These are phyloP conservation scores for Aurantiochytrium sp. DNA, from an alignment of 108 stramenopile species.

Conservation along the genomic window DNA sequence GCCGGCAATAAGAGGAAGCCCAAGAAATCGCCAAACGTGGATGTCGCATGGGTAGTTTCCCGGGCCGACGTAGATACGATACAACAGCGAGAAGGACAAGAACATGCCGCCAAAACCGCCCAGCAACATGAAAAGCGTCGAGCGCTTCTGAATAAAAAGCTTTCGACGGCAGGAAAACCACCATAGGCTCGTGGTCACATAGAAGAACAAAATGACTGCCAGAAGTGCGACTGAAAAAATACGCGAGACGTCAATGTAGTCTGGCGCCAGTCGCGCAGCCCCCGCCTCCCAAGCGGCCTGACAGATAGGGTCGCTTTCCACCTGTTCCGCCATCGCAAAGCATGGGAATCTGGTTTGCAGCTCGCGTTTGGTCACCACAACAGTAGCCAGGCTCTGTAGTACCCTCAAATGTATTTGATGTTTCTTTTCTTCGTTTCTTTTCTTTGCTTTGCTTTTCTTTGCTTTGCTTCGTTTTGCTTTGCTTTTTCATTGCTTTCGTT, in stretches of 20 bases:
- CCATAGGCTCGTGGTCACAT: neutral
- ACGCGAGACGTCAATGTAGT: neutral
- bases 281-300: neutral
- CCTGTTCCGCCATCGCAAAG: too few relatives aligned
- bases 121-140: neutral
- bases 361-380: too few relatives aligned
- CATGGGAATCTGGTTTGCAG: too few relatives aligned
- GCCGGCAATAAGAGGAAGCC: neutral
- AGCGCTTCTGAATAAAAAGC: neutral
- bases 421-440: too few relatives aligned
- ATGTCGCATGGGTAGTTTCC: neutral
- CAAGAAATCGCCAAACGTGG: neutral
- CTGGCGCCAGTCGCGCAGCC: neutral
- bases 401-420: too few relatives aligned
- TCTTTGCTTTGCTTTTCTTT: too few relatives aligned
- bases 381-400: too few relatives aligned
- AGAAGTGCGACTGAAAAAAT: neutral
- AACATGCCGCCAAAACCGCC: neutral
- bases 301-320: neutral
- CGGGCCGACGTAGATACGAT: neutral
- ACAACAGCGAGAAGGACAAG: neutral
- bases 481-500: too few relatives aligned
- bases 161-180: neutral
- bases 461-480: too few relatives aligned
- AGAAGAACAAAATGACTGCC: neutral